A percentile compares a stretch with the other conserved stretches of the same genome.
Evolutionary conservation across 1,139 yeast genomes (phyloP).

Genomic region (Pichia terricola): DNA sequence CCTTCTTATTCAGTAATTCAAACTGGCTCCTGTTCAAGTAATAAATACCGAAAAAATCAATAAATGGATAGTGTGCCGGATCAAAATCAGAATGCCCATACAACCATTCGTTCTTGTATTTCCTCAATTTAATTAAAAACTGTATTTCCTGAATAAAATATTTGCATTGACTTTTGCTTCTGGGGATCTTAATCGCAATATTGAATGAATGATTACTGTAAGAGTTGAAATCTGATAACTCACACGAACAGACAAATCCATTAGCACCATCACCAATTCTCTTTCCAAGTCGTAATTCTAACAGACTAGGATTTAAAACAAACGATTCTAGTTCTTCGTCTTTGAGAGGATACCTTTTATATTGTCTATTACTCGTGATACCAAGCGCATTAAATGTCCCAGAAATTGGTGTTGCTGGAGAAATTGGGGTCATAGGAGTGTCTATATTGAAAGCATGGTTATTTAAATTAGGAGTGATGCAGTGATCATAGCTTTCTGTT

Average conservation of each 20-base stretch:
- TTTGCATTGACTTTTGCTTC: conserved; percentile 19
- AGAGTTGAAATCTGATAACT: conserved; percentile 9
- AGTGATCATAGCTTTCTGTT: too few relatives aligned
- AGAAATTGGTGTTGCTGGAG: conserved; percentile 1
- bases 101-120: conserved; percentile 15
- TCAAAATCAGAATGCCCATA: conserved; percentile 3
- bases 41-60: conserved; percentile 25
- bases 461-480: conserved; percentile 3
- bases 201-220: conserved; percentile 4
- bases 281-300: conserved; percentile 12
- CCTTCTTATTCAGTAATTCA: conserved; percentile 17
- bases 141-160: conserved; percentile 25
- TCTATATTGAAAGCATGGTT: not conserved
- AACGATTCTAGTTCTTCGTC: conserved; percentile 11
- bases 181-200: conserved; percentile 28
- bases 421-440: conserved; percentile 6
- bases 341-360: conserved; percentile 11
- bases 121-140: conserved; percentile 18
- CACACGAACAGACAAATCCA: conserved; percentile 22
- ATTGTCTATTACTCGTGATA: not conserved
- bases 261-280: conserved; percentile 26
- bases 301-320: conserved; percentile 15
- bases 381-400: not conserved
- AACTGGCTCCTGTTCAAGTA: conserved; percentile 18
- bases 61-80: conserved; percentile 20